Conservation (phyloP, 768 basidiomycete species). For the Boletus sp. region DNA sequence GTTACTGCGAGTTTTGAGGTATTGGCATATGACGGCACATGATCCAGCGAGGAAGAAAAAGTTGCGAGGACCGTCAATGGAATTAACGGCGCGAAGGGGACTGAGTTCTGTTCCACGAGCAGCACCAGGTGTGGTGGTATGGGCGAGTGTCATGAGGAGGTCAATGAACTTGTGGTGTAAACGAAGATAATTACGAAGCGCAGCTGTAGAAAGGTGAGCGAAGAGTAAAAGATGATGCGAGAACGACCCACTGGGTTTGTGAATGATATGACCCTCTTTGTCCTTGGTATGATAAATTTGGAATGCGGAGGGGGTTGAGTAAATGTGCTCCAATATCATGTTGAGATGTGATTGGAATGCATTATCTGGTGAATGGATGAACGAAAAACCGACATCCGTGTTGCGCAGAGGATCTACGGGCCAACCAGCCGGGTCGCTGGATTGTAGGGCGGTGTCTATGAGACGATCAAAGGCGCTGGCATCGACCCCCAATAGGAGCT, state of each 20-base stretch:
- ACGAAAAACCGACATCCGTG: background rate
- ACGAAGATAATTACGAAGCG: background rate
- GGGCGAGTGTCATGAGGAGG: background rate
- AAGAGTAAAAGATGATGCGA: too few relatives aligned
- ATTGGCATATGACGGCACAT: background rate
- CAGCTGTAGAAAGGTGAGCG: background rate
- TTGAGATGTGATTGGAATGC: background rate
- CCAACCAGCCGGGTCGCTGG: fast-evolving
- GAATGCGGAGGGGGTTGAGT: background rate
- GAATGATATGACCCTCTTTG: too few relatives aligned
- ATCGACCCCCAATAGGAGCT: background rate
- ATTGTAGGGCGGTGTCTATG: fast-evolving
- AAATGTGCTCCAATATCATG: background rate
- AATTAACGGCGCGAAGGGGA: background rate
- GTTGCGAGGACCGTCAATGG: background rate
- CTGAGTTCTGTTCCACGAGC: background rate
- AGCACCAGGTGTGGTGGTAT: background rate
- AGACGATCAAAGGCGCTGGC: background rate
- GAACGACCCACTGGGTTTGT: too few relatives aligned
- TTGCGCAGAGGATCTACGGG: background rate
- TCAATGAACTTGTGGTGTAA: background rate
- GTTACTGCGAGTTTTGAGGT: background rate
- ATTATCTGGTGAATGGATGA: background rate
- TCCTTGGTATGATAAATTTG: too few relatives aligned
- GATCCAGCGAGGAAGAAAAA: background rate